phyloP scores from a whole-genome alignment of 169 alveolate species.

The Cryptosporidium tyzzeri region DNA sequence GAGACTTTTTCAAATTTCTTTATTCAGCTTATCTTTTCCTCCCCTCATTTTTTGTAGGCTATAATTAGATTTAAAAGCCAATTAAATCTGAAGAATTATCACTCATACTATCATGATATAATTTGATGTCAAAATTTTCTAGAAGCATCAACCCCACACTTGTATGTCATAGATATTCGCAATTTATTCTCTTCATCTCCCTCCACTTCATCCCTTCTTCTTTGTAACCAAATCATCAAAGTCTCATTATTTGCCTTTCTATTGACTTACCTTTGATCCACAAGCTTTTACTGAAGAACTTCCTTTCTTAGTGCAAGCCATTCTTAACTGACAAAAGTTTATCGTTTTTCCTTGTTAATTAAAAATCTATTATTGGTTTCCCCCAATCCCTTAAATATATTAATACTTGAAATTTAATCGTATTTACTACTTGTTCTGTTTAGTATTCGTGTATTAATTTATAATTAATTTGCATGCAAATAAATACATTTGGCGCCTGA shows the following conservation, averaged over 20 bases:
- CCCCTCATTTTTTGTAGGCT: neutral
- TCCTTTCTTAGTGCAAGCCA: slow-evolving; percentile 27
- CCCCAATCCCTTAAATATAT: neutral
- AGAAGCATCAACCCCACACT: too few relatives aligned
- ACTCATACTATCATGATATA: too few relatives aligned
- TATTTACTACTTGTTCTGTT: slow-evolving; percentile 11
- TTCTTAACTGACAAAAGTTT: neutral
- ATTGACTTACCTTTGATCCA: slow-evolving; percentile 20
- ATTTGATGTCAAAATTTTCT: neutral
- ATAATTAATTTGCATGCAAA: slow-evolving; percentile 42
- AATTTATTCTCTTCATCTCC: neutral
- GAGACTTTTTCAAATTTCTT: neutral
- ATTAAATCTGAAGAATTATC: too few relatives aligned
- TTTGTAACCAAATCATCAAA: neutral
- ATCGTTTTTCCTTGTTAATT: neutral
- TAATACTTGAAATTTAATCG: slow-evolving; percentile 11
- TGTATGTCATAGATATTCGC: neutral
- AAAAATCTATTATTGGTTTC: neutral
- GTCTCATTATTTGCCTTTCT: neutral
- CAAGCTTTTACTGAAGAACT: slow-evolving; percentile 12
- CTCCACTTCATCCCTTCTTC: neutral
- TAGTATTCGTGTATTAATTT: slow-evolving; percentile 2
- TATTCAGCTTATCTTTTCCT: neutral
- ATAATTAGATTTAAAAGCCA: neutral
- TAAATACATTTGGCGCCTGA: slow-evolving; percentile 1